Evolutionary conservation across 78 protist genomes (phyloP).

Genomic region (Guillardia theta): DNA sequence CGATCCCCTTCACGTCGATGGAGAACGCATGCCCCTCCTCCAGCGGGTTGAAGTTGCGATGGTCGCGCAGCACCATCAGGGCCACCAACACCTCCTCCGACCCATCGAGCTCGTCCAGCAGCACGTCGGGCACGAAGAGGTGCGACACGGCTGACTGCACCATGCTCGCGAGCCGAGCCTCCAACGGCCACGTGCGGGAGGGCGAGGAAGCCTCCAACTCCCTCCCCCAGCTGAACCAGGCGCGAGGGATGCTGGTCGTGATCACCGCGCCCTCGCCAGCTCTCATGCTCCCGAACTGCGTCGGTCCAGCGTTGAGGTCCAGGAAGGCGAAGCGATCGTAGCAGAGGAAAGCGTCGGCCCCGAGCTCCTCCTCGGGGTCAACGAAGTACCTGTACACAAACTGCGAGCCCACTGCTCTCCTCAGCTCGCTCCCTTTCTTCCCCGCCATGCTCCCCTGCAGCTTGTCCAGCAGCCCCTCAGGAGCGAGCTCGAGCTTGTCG

Average conservation of each 20-base stretch:
- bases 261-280: slow-evolving; percentile 38
- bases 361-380: neutral
- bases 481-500: neutral
- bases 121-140: slow-evolving; percentile 8
- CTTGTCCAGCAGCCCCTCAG: neutral
- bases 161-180: neutral
- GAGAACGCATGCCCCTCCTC: neutral
- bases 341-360: neutral
- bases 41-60: neutral
- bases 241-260: neutral
- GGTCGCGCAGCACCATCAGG: slow-evolving; percentile 28
- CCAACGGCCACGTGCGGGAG: neutral
- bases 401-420: neutral
- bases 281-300: neutral
- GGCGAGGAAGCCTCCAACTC: neutral
- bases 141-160: neutral
- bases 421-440: neutral
- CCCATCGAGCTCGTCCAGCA: neutral
- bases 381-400: neutral
- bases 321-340: neutral
- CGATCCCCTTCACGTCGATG: neutral
- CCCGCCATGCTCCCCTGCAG: neutral
- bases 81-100: slow-evolving; percentile 27
- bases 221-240: neutral
- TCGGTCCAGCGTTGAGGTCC: neutral